Conservation (phyloP, 768 basidiomycete genomes). For the Pisolithus marmoratus region DNA sequence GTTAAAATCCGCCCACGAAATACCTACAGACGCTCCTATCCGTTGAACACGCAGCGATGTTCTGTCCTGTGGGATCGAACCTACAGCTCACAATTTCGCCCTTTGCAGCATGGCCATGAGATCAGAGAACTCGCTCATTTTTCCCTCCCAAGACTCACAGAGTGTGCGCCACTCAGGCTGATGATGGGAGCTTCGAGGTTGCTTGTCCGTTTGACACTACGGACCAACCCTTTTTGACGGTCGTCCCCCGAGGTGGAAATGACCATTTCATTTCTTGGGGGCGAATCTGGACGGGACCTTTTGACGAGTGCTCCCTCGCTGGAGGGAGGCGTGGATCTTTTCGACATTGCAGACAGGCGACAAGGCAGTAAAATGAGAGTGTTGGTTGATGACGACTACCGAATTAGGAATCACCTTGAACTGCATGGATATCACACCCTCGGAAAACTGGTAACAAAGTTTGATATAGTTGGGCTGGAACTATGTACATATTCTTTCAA, state of each 20-base stretch:
- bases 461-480: too few relatives aligned
- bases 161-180: constrained; percentile 81
- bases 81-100: constrained; percentile 87
- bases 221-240: constrained; percentile 70
- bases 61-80: constrained; percentile 92
- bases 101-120: constrained; percentile 29
- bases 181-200: constrained; percentile 92
- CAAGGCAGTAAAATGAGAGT: not conserved
- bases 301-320: constrained; percentile 53
- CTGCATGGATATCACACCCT: too few relatives aligned
- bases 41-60: constrained; percentile 86
- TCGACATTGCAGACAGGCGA: constrained; percentile 51
- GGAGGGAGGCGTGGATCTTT: constrained; percentile 60
- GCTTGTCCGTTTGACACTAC: constrained; percentile 89
- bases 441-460: too few relatives aligned
- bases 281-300: constrained; percentile 45
- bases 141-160: constrained; percentile 42
- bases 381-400: not conserved
- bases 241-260: constrained; percentile 75
- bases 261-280: constrained; percentile 61
- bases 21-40: constrained; percentile 86
- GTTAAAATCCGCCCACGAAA: not conserved
- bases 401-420: not conserved
- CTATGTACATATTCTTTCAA: too few relatives aligned
- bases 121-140: not conserved